Conservation (phyloP, 179 eudicot genomes). For the Camellia oleifera region DNA sequence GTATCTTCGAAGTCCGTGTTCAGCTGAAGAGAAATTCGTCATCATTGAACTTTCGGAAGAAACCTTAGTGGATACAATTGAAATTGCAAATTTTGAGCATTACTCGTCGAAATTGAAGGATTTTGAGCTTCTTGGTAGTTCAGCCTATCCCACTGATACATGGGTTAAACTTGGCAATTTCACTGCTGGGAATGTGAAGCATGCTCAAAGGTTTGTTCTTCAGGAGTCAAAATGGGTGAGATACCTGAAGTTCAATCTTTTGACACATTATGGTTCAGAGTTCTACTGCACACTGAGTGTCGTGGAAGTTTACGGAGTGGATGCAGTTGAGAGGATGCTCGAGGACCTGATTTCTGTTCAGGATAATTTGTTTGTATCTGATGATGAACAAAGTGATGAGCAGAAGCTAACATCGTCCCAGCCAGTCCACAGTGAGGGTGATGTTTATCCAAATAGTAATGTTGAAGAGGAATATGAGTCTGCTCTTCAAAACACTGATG, state of each 20-base stretch:
- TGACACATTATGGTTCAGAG: slow-evolving; percentile 84
- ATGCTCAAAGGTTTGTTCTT: slow-evolving; percentile 72
- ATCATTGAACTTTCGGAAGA: slow-evolving; percentile 91
- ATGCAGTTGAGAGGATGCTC: slow-evolving; percentile 92
- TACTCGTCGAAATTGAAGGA: slow-evolving; percentile 91
- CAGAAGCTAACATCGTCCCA: slow-evolving; percentile 27
- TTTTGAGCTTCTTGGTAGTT: slow-evolving; percentile 73
- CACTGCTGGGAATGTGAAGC: slow-evolving; percentile 77
- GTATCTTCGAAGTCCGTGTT: slow-evolving; percentile 93
- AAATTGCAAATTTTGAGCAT: slow-evolving; percentile 90
- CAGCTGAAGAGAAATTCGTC: slow-evolving; percentile 80
- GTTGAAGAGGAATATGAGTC: slow-evolving; percentile 34
- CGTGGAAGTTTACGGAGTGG: slow-evolving; percentile 90
- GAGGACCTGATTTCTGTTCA: slow-evolving; percentile 81
- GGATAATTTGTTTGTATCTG: slow-evolving; percentile 30
- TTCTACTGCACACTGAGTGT: slow-evolving; percentile 88
- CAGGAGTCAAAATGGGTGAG: slow-evolving; percentile 92
- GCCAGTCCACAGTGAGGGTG: slow-evolving; percentile 26
- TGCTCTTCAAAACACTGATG: slow-evolving; percentile 26
- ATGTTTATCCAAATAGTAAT: slow-evolving; percentile 19
- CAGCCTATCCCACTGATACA: slow-evolving; percentile 66
- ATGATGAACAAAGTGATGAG: slow-evolving; percentile 30
- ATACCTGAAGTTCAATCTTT: slow-evolving; percentile 63
- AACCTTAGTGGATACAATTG: slow-evolving; percentile 77
- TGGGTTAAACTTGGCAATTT: slow-evolving; percentile 83